Conservation (phyloP, 1,139 yeast species). For the Hansenula lynferdii region DNA sequence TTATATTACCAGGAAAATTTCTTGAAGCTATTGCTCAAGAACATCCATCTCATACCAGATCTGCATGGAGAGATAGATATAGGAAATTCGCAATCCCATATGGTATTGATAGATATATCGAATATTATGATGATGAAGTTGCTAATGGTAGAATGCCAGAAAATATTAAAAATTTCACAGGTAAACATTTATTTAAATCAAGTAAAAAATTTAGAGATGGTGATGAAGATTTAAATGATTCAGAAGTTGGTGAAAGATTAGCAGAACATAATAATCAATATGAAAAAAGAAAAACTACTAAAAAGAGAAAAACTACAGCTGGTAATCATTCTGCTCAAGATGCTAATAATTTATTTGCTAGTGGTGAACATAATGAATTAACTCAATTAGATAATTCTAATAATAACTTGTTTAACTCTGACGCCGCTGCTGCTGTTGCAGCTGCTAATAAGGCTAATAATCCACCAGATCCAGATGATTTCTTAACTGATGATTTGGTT, state of each 20-base stretch:
- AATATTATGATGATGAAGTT: conserved; percentile 44
- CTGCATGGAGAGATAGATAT: conserved; percentile 77
- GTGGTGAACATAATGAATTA: conserved; percentile 11
- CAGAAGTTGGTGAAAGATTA: conserved; percentile 19
- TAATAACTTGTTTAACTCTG: conserved; percentile 13
- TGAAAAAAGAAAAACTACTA: conserved; percentile 11
- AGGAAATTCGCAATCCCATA: conserved; percentile 60
- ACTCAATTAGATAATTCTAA: conserved; percentile 3
- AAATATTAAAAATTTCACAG: conserved; percentile 49
- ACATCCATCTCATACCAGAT: conserved; percentile 48
- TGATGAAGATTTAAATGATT: conserved; percentile 8
- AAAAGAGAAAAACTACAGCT: conserved; percentile 11
- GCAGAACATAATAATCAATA: conserved; percentile 17
- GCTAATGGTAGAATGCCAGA: conserved; percentile 37
- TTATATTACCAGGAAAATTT: conserved; percentile 21
- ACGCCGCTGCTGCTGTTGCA: conserved; percentile 21
- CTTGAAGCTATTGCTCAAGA: conserved; percentile 15
- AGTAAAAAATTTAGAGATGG: conserved; percentile 6
- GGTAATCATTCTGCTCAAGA: conserved; percentile 2
- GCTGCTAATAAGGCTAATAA: conserved; percentile 12
- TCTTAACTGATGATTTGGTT: conserved; percentile 21
- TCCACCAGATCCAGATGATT: conserved; percentile 13
- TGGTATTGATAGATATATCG: conserved; percentile 54
- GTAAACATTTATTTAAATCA: conserved; percentile 22
- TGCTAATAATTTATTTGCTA: conserved; percentile 11